Evolutionary conservation across 2,329 filamentous ascomycete genomes (phyloP).

Genomic region (Nemania bipapillata): DNA sequence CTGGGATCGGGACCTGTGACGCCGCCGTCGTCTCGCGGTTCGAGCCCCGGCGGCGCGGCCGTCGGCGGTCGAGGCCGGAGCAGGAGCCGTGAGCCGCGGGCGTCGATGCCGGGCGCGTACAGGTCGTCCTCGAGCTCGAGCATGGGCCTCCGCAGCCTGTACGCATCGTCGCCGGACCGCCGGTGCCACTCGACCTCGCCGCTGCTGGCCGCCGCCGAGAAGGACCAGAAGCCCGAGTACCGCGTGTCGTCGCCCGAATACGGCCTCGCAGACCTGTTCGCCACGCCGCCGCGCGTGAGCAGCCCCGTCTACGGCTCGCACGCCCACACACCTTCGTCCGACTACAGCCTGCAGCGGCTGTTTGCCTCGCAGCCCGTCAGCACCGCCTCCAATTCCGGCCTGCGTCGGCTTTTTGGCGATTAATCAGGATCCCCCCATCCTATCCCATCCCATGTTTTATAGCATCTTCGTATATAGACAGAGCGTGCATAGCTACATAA

Average conservation of each 20-base stretch:
- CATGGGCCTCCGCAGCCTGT: constrained; percentile 18
- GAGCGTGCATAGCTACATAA: constrained; percentile 11
- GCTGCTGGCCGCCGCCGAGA: not conserved
- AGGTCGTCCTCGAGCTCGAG: constrained; percentile 23
- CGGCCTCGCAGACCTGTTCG: constrained; percentile 22
- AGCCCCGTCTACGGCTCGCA: constrained; percentile 20
- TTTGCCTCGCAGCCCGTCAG: constrained; percentile 21
- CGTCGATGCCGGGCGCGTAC: constrained; percentile 1
- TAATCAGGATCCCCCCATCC: constrained; percentile 10
- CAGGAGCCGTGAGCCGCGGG: not conserved
- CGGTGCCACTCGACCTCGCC: constrained; percentile 18
- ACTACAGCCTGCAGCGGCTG: constrained; percentile 26
- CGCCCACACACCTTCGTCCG: constrained; percentile 10
- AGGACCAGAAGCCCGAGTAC: not conserved
- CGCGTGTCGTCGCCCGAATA: constrained; percentile 25
- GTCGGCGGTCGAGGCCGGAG: not conserved
- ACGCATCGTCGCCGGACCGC: constrained; percentile 15
- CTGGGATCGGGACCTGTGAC: constrained; percentile 53
- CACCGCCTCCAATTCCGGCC: constrained; percentile 32
- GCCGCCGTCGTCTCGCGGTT: constrained; percentile 18
- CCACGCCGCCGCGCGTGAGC: constrained; percentile 15
- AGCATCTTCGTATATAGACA: constrained; percentile 22
- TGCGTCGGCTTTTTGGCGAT: constrained; percentile 32
- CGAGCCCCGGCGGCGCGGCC: constrained; percentile 11
- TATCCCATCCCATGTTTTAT: constrained; percentile 14